phyloP scores from a whole-genome alignment of 1,284 basidiomycete genomes.

The Phellinidium pouzarii region DNA sequence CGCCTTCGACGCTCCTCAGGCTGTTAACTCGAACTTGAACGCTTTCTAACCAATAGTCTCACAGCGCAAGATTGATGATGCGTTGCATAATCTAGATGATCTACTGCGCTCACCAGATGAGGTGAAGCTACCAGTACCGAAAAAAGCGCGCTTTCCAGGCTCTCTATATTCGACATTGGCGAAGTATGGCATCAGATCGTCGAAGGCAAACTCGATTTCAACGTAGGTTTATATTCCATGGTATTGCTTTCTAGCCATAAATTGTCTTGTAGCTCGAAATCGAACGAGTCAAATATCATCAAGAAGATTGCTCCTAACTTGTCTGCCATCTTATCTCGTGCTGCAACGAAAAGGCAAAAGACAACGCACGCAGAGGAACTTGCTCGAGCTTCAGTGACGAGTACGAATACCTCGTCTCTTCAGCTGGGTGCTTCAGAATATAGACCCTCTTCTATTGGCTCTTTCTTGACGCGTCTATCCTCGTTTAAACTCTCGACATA shows the following conservation, averaged over 20 bases:
- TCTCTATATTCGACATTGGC: slow-evolving; percentile 68
- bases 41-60: neutral
- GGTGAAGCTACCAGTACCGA: slow-evolving; percentile 30
- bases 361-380: slow-evolving; percentile 35
- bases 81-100: slow-evolving; percentile 51
- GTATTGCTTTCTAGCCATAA: neutral
- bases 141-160: slow-evolving; percentile 14
- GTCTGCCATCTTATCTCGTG: slow-evolving; percentile 56
- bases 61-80: slow-evolving; percentile 71
- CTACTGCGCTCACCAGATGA: slow-evolving; percentile 30
- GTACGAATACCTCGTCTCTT: slow-evolving; percentile 25
- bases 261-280: slow-evolving; percentile 20
- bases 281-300: slow-evolving; percentile 27
- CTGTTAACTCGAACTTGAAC: neutral
- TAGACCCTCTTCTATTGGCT: slow-evolving; percentile 64
- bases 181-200: slow-evolving; percentile 60
- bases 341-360: slow-evolving; percentile 50
- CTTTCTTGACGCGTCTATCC: slow-evolving; percentile 62
- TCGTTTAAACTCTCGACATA: slow-evolving; percentile 76
- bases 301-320: slow-evolving; percentile 60
- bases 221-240: slow-evolving; percentile 7
- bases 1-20: neutral
- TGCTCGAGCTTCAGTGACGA: slow-evolving; percentile 21
- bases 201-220: slow-evolving; percentile 5
- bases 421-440: slow-evolving; percentile 49